phyloP scores from a whole-genome alignment of 441 rosid genomes.

The Bruguiera hainesii region DNA sequence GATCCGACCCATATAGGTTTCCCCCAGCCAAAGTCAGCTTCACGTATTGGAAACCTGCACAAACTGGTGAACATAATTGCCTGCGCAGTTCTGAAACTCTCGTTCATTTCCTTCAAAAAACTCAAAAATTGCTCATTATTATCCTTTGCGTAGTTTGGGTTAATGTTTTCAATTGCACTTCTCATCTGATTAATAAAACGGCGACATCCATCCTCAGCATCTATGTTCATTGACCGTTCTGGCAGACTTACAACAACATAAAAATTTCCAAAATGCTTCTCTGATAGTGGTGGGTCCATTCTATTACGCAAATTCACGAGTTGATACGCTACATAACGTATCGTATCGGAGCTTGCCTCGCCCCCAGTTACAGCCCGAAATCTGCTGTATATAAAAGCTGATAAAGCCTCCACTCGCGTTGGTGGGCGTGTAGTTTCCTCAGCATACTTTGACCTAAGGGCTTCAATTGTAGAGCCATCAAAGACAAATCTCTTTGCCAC shows the following conservation, averaged over 20 bases:
- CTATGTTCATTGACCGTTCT: not conserved
- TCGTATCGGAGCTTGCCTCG: not conserved
- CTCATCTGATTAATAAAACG: not conserved
- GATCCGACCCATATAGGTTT: not conserved
- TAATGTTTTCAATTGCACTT: not conserved
- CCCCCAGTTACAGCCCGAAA: not conserved
- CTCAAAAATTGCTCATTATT: not conserved
- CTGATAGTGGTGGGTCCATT: not conserved
- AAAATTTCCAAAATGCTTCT: not conserved
- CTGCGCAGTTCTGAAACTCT: not conserved
- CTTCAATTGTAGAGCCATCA: conserved; percentile 18
- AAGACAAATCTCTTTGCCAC: conserved; percentile 36
- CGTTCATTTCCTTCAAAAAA: not conserved
- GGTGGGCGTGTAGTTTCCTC: conserved; percentile 6
- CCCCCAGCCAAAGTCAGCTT: conserved; percentile 3
- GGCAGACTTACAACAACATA: not conserved
- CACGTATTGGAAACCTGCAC: not conserved
- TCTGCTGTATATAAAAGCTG: conserved; percentile 5
- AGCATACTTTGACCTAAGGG: conserved; percentile 23
- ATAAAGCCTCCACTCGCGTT: conserved; percentile 23
- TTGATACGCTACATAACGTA: not conserved
- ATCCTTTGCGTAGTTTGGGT: not conserved
- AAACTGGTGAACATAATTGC: not conserved
- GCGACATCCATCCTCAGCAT: not conserved
- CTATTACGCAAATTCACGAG: not conserved